Evolutionary conservation across 805 yeast genomes (phyloP), one percentile per base, ranked within the genome.

Genomic region (Grigorovia transvaalensis): DNA sequence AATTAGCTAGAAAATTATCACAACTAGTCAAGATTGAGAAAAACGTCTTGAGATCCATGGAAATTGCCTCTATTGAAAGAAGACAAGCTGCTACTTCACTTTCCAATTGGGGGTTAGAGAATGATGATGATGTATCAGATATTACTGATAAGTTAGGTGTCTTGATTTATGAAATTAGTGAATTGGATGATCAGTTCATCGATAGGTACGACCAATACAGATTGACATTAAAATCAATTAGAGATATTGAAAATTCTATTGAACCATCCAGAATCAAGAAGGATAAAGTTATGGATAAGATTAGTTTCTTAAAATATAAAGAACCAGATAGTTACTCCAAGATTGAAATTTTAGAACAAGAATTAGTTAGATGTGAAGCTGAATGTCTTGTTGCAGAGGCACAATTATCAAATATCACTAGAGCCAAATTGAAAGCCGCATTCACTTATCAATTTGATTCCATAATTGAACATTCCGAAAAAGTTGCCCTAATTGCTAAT

Each of bases 351-450:
- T 75, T 88, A 67, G 95, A 88, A 74, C 95, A 88, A 70, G 95
- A 87, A 71, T 76, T 87, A 66, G 95, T 88, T 53, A 79, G 96
- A 72, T 93, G 93, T 42, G 95, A 88, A 73, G 95, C 95, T 51
- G 95, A 88, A 72, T 83, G 89, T 50, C 75, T 87, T 57, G 95
- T 88, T 61, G 96, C 95, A 48, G 95, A 87, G 73, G 95, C 95
- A 33, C 96, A 88, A 74, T 76, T 88, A 62, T 84, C 91, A 42
- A 87, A 87, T 71, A 86, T 86, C 66, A 86, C 96, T 58, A 78
- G 96, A 73, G 89, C 87, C 67, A 85, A 85, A 71, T 78, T 88
- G 67, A 84, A 86, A 74, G 85, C 87, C 59, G 88, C 95, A 45
- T 86, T 79, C 76, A 78, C 82, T 71, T 84, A 85, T 70, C 90